phyloP scores from a whole-genome alignment of 1,284 basidiomycete genomes.

The Kwoniella shivajii region DNA sequence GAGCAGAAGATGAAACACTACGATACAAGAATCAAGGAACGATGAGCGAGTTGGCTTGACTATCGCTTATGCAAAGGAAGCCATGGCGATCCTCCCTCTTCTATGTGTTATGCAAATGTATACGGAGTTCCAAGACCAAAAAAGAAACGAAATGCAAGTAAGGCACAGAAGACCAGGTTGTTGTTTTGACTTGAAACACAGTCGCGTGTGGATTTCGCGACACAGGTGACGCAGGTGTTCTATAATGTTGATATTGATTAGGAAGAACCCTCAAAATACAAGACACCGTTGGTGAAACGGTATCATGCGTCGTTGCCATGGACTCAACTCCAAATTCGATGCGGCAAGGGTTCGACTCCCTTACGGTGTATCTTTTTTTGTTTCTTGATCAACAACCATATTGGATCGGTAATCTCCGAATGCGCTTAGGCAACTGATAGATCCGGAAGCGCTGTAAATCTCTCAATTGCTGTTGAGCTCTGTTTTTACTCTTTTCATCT shows the following conservation, averaged over 20 bases:
- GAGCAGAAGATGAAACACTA: conserved; percentile 6
- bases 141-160: neutral
- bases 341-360: conserved; percentile 44
- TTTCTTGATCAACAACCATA: neutral
- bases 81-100: neutral
- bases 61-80: neutral
- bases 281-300: conserved; percentile 43
- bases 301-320: conserved; percentile 42
- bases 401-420: conserved; percentile 2
- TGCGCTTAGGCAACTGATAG: neutral
- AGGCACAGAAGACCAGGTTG: neutral
- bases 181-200: neutral
- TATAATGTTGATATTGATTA: too few relatives aligned
- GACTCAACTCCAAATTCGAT: conserved; percentile 13
- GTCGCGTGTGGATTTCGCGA: neutral
- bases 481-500: too few relatives aligned
- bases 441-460: too few relatives aligned
- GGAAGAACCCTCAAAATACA: neutral
- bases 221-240: neutral
- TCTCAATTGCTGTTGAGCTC: too few relatives aligned
- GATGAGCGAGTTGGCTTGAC: conserved; percentile 1
- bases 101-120: neutral
- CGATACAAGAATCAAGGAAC: neutral
- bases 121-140: neutral
- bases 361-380: conserved; percentile 37